phyloP scores from a whole-genome alignment of 1,284 basidiomycete species.

The Athelia sp. region DNA sequence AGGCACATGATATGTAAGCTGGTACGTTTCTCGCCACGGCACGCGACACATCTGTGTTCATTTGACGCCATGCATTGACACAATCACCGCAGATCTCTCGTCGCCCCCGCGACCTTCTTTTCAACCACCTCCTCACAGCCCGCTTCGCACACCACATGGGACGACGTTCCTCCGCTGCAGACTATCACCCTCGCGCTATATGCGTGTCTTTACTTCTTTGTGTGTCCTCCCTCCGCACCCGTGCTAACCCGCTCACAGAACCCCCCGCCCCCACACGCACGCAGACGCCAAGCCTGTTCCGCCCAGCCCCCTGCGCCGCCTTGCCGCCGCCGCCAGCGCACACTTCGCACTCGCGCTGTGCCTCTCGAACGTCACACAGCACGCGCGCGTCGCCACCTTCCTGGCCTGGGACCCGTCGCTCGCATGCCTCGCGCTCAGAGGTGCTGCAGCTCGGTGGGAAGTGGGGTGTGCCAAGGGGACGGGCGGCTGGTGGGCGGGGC shows the following conservation, averaged over 20 bases:
- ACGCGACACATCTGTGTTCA: constrained; percentile 8
- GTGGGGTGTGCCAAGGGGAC: constrained; percentile 40
- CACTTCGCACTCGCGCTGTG: constrained; percentile 55
- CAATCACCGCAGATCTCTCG: constrained; percentile 19
- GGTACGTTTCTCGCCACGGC: constrained; percentile 56
- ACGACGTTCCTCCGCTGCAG: constrained; percentile 33
- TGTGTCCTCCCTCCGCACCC: constrained; percentile 21
- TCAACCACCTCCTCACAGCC: constrained; percentile 41
- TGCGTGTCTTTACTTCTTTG: constrained; percentile 28
- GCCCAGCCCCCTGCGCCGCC: constrained; percentile 20
- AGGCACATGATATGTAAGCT: constrained; percentile 71
- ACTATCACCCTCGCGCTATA: constrained; percentile 30
- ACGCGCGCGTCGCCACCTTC: constrained; percentile 51
- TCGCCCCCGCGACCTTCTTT: constrained; percentile 52
- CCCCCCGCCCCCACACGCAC: too few species aligned
- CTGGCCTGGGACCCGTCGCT: constrained; percentile 54
- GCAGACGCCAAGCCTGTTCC: constrained; percentile 2
- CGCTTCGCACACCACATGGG: constrained; percentile 33
- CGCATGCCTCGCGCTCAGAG: constrained; percentile 37
- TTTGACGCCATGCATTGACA: constrained; percentile 3
- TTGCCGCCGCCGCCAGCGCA: constrained; percentile 37
- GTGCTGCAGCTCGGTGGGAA: constrained; percentile 31
- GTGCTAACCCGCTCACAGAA: background rate
- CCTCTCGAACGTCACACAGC: constrained; percentile 51
- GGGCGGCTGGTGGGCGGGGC: constrained; percentile 46